Conservation (phyloP, 495 filamentous ascomycete species). For the Oidiodendron maius region DNA sequence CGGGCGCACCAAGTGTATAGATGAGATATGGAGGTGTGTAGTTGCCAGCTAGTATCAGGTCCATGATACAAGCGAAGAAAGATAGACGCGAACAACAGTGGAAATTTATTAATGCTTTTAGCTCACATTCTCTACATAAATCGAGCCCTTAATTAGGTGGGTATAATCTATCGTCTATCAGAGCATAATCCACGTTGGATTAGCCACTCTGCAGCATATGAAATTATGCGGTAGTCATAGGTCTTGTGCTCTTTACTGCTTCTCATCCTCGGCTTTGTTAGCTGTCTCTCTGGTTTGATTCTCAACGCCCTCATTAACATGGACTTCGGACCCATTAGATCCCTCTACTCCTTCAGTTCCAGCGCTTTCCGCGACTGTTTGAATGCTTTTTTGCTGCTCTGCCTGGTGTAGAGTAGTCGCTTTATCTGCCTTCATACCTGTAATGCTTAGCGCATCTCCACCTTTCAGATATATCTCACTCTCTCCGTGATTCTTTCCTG, state of each 20-base stretch:
- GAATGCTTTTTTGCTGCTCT: constrained; percentile 1
- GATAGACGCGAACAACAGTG: no score
- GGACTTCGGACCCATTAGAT: constrained; percentile 1
- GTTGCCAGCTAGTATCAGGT: no score
- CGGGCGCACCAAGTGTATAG: no score
- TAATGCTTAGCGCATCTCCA: constrained; percentile 15
- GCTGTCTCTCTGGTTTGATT: neutral
- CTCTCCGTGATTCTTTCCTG: constrained; percentile 75
- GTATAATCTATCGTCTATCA: neutral
- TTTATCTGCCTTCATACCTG: neutral
- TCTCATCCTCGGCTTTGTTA: constrained; percentile 1
- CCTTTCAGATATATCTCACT: constrained; percentile 70
- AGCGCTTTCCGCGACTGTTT: neutral
- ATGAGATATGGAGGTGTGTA: neutral
- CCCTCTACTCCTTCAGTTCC: neutral
- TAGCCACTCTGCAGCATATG: no score
- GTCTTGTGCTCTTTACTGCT: no score
- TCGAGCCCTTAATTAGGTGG: neutral
- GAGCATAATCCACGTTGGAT: neutral
- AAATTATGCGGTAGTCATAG: no score
- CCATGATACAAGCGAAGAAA: neutral
- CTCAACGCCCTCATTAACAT: constrained; percentile 6
- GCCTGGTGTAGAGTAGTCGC: neutral
- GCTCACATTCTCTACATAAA: no score
- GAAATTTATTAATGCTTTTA: no score